Evolutionary conservation across 306 rosid species (phyloP).

Genomic region (Glycine tomentella): DNA sequence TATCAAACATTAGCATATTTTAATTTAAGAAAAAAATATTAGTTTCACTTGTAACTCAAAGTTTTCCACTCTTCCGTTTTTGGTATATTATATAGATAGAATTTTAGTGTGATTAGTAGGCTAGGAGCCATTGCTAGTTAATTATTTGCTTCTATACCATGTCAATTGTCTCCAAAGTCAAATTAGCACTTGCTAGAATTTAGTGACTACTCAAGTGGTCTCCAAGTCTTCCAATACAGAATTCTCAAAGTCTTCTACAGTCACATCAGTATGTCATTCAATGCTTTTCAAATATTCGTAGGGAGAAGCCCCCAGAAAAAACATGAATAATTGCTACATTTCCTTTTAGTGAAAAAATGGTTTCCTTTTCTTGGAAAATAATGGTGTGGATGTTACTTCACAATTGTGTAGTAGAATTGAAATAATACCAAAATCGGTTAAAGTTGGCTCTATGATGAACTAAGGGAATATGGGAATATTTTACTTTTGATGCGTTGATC

Average conservation of each 20-base stretch:
- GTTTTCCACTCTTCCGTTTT: slow-evolving; percentile 1
- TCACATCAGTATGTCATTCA: slow-evolving; percentile 38
- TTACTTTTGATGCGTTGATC: slow-evolving; percentile 8
- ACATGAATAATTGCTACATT: neutral
- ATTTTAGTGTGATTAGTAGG: slow-evolving; percentile 24
- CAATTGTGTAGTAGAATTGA: neutral
- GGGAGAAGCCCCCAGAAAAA: slow-evolving; percentile 12
- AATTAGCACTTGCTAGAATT: slow-evolving; percentile 42
- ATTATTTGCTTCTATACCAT: slow-evolving; percentile 7
- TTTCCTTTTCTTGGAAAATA: slow-evolving; percentile 7
- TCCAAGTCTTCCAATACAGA: slow-evolving; percentile 41
- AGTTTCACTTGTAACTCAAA: slow-evolving; percentile 28
- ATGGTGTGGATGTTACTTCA: neutral
- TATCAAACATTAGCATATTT: slow-evolving; percentile 11
- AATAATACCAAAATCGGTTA: neutral
- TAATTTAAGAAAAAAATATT: slow-evolving; percentile 12
- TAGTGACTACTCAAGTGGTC: slow-evolving; percentile 25
- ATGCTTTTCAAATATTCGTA: neutral
- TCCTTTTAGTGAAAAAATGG: neutral
- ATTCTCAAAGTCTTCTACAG: slow-evolving; percentile 27
- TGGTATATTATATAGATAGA: slow-evolving; percentile 5
- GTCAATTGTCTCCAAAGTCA: slow-evolving; percentile 44
- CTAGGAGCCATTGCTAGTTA: slow-evolving; percentile 26
- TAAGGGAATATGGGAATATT: slow-evolving; percentile 10
- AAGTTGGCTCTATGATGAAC: neutral